Percentiles rank a stretch among this genome's conserved stretches.
Evolutionary conservation across 2,329 filamentous ascomycete genomes (phyloP).

Genomic region (Ophiostoma sp.): DNA sequence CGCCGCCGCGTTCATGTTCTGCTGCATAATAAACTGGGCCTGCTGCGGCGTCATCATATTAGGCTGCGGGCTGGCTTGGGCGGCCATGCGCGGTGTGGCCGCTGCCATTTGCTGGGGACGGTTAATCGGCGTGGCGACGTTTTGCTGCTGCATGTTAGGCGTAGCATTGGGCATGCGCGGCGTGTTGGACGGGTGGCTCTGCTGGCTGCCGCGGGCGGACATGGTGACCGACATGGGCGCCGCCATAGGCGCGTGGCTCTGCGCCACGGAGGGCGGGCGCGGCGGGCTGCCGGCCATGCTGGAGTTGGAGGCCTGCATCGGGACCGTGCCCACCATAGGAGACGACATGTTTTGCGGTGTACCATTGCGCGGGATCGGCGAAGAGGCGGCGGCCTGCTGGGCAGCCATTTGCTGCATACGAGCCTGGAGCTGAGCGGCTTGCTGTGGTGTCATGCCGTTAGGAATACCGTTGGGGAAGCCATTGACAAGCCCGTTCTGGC

Average conservation of each 20-base stretch:
- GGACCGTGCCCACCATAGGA: constrained; percentile 61
- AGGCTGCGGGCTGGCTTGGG: constrained; percentile 60
- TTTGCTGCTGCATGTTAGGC: constrained; percentile 54
- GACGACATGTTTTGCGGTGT: constrained; percentile 67
- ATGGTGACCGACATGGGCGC: constrained; percentile 63
- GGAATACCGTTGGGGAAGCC: constrained; percentile 34
- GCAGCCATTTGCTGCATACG: constrained; percentile 60
- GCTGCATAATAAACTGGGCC: constrained; percentile 54
- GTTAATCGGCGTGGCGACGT: constrained; percentile 56
- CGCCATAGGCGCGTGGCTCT: constrained; percentile 57
- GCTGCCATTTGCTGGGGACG: constrained; percentile 48
- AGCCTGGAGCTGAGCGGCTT: constrained; percentile 43
- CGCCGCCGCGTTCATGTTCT: constrained; percentile 36
- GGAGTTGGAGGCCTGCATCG: constrained; percentile 66
- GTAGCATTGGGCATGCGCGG: constrained; percentile 63
- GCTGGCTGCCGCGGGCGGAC: constrained; percentile 65
- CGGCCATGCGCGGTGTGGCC: constrained; percentile 54
- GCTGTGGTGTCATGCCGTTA: constrained; percentile 42
- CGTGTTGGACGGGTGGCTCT: constrained; percentile 64
- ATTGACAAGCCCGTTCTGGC: constrained; percentile 49
- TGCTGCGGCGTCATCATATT: constrained; percentile 56
- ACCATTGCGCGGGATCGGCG: constrained; percentile 64
- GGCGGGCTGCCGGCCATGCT: constrained; percentile 69
- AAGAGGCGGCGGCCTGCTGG: constrained; percentile 57
- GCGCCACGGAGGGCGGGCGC: constrained; percentile 65